These are phyloP conservation scores for Saccharomycopsis malanga DNA, from an alignment of 805 yeast species.

Conservation along the genomic window DNA sequence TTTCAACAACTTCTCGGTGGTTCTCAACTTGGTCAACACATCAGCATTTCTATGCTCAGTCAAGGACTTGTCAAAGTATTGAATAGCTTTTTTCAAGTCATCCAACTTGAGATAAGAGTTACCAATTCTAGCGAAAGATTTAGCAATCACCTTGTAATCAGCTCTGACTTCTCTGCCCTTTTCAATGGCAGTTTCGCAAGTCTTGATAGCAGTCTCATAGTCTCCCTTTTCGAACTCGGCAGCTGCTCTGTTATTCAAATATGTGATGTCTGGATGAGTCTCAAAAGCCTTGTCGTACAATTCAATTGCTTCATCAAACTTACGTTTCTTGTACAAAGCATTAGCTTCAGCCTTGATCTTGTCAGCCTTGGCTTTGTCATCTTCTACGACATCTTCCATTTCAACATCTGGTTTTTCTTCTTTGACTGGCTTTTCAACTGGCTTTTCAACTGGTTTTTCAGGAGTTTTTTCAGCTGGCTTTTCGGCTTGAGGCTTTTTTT, in stretches of 20 bases:
- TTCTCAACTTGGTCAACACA: constrained; percentile 77
- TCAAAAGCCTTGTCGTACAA: constrained; percentile 85
- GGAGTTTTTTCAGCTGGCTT: constrained; percentile 28
- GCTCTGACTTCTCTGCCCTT: constrained; percentile 86
- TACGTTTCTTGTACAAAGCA: constrained; percentile 71
- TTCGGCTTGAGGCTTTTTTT: constrained; percentile 26
- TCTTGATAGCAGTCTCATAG: constrained; percentile 72
- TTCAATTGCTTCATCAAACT: constrained; percentile 90
- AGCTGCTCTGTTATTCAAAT: constrained; percentile 93
- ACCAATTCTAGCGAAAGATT: constrained; percentile 90
- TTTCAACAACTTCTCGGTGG: constrained; percentile 81
- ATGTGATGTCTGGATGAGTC: constrained; percentile 75
- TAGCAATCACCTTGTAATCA: constrained; percentile 86
- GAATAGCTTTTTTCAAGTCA: constrained; percentile 66
- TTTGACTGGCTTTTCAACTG: constrained; percentile 25
- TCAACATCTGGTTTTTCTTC: constrained; percentile 25
- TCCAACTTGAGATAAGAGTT: constrained; percentile 69
- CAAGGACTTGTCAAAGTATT: constrained; percentile 77
- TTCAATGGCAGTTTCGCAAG: constrained; percentile 78
- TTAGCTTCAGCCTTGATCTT: constrained; percentile 80
- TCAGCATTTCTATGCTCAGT: constrained; percentile 98
- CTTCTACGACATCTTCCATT: constrained; percentile 27
- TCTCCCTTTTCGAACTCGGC: constrained; percentile 97
- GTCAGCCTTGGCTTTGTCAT: constrained; percentile 48
- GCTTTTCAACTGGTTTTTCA: constrained; percentile 21